These are phyloP conservation scores for Trichosporon inkin DNA, from an alignment of 1,284 basidiomycete genomes.

Conservation along the genomic window DNA sequence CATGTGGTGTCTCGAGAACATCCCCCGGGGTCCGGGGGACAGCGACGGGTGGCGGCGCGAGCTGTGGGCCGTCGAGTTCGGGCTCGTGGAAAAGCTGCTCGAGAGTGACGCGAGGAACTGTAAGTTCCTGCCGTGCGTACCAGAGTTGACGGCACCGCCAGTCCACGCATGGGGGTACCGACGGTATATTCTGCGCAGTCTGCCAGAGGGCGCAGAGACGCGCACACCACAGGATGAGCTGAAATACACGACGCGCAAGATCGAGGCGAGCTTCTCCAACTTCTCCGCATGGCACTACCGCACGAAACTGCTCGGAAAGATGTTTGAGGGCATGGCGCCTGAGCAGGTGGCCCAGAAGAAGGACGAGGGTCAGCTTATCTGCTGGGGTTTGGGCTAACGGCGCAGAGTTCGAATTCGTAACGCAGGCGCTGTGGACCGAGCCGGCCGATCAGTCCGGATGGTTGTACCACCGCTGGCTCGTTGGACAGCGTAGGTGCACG, in stretches of 20 bases:
- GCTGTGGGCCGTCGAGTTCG: slow-evolving; percentile 77
- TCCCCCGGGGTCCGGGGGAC: slow-evolving; percentile 63
- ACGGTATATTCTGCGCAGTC: slow-evolving; percentile 69
- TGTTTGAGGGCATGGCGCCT: slow-evolving; percentile 62
- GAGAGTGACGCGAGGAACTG: slow-evolving; percentile 85
- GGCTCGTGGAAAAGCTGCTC: slow-evolving; percentile 82
- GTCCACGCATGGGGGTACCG: slow-evolving; percentile 92
- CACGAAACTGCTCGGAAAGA: slow-evolving; percentile 67
- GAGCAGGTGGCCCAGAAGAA: slow-evolving; percentile 57
- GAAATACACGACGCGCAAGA: slow-evolving; percentile 80
- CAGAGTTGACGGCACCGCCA: slow-evolving; percentile 51
- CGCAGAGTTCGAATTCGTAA: slow-evolving; percentile 83
- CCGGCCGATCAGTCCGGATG: slow-evolving; percentile 94
- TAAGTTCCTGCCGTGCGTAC: no score
- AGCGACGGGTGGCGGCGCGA: slow-evolving; percentile 63
- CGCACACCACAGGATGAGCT: slow-evolving; percentile 59
- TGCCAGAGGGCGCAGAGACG: slow-evolving; percentile 53
- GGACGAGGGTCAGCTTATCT: slow-evolving; percentile 59
- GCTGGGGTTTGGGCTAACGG: background rate
- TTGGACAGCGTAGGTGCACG: slow-evolving; percentile 62
- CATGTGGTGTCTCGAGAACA: slow-evolving; percentile 81
- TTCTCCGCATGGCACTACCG: slow-evolving; percentile 99
- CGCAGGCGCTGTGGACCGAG: slow-evolving; percentile 94
- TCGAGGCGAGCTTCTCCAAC: slow-evolving; percentile 91
- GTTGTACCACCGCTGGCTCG: slow-evolving; percentile 96